These are phyloP conservation scores for Pinus taeda DNA, from an alignment of 75 land plant genomes.

Conservation along the genomic window DNA sequence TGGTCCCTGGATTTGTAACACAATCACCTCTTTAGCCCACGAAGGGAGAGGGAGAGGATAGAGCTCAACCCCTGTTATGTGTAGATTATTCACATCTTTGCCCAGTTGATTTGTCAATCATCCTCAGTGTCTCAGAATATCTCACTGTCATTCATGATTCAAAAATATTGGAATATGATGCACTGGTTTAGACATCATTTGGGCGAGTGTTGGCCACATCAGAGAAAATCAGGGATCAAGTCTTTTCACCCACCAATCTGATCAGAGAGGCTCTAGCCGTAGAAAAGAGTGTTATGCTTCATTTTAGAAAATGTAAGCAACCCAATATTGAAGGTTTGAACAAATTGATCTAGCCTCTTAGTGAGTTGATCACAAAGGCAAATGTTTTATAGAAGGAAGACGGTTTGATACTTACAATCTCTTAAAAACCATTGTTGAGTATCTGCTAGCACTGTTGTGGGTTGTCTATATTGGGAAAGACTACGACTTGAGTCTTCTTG, in stretches of 20 bases:
- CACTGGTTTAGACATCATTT: neutral
- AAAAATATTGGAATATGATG: neutral
- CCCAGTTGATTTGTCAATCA: neutral
- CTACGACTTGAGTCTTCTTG: conserved; percentile 34
- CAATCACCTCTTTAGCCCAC: no score
- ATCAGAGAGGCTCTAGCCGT: conserved; percentile 29
- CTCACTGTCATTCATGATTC: neutral
- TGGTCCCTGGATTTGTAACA: no score
- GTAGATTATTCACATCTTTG: no score
- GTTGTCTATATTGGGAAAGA: conserved; percentile 34
- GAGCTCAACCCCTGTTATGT: no score
- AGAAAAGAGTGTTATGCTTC: conserved; percentile 19
- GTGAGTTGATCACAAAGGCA: conserved; percentile 30
- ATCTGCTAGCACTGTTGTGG: conserved; percentile 29
- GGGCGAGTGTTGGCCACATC: conserved; percentile 24
- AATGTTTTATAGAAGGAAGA: conserved; percentile 33
- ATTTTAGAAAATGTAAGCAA: conserved; percentile 33
- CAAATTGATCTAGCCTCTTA: conserved; percentile 30
- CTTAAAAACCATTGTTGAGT: conserved; percentile 36
- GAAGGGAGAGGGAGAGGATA: no score
- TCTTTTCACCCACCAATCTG: conserved; percentile 26
- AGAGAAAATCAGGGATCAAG: conserved; percentile 31
- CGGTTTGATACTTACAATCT: conserved; percentile 35
- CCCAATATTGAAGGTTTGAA: conserved; percentile 25
- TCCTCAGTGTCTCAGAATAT: neutral